These are phyloP conservation scores for Colletotrichum tropicicola DNA, from an alignment of 2,329 filamentous ascomycete species.

Conservation along the genomic window DNA sequence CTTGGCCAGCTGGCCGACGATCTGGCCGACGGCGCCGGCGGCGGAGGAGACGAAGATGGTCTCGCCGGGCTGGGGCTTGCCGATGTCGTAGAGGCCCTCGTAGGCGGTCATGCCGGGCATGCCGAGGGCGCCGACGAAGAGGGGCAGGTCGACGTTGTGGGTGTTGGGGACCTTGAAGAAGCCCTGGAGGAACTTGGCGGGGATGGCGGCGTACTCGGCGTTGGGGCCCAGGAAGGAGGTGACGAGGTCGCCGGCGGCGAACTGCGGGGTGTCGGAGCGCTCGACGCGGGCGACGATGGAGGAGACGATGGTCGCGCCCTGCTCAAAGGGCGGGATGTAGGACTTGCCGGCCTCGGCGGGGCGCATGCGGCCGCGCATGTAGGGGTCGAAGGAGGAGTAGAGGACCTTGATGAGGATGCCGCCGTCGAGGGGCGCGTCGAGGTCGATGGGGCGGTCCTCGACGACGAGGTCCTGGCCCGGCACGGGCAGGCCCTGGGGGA, in stretches of 20 bases:
- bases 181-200: constrained; percentile 20
- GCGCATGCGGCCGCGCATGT: constrained; percentile 84
- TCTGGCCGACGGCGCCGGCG: constrained; percentile 81
- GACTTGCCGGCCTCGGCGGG: constrained; percentile 65
- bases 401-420: constrained; percentile 76
- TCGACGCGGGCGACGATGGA: constrained; percentile 73
- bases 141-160: constrained; percentile 68
- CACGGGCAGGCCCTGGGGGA: constrained; percentile 73
- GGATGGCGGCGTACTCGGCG: constrained; percentile 68
- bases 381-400: constrained; percentile 84
- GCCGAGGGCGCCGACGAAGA: constrained; percentile 77
- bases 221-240: constrained; percentile 58
- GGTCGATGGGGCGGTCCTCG: constrained; percentile 74
- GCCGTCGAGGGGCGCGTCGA: constrained; percentile 66
- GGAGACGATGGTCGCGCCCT: constrained; percentile 73
- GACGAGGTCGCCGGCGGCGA: constrained; percentile 59
- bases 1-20: constrained; percentile 87
- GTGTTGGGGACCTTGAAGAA: constrained; percentile 68
- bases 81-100: constrained; percentile 73
- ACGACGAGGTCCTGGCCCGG: constrained; percentile 75
- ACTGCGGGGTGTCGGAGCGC: constrained; percentile 68
- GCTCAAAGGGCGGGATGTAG: constrained; percentile 70
- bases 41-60: constrained; percentile 86
- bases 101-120: constrained; percentile 74
- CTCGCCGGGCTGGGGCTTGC: constrained; percentile 70